Evolutionary conservation across 768 basidiomycete genomes (phyloP).

Genomic region (Panus rudis): DNA sequence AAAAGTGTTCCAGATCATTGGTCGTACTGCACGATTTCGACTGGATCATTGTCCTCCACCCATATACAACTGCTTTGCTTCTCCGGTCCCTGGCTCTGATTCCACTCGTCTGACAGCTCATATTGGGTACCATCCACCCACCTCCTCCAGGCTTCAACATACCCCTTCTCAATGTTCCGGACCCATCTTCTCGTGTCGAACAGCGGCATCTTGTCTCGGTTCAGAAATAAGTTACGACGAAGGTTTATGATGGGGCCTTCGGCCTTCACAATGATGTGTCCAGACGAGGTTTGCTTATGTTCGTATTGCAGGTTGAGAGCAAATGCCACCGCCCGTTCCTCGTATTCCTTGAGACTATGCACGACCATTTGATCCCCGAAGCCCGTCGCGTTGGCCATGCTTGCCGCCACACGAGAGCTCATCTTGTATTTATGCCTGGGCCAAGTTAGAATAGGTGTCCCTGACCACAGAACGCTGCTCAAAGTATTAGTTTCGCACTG

Average conservation of each 20-base stretch:
- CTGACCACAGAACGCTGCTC: constrained; percentile 42
- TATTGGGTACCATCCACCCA: constrained; percentile 38
- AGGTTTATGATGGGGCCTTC: constrained; percentile 33
- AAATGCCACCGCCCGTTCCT: constrained; percentile 36
- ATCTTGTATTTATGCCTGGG: constrained; percentile 41
- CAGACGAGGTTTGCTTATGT: constrained; percentile 9
- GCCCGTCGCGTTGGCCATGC: constrained; percentile 41
- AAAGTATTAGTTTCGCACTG: constrained; percentile 1
- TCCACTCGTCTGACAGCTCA: constrained; percentile 30
- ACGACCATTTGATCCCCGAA: constrained; percentile 43
- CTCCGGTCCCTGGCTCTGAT: constrained; percentile 26
- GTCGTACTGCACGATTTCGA: constrained; percentile 13
- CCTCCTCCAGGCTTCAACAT: constrained; percentile 36
- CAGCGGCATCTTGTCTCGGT: constrained; percentile 35
- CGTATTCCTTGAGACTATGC: constrained; percentile 35
- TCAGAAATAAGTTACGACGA: constrained; percentile 34
- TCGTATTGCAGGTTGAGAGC: constrained; percentile 25
- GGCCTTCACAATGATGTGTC: constrained; percentile 15
- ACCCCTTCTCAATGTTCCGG: constrained; percentile 39
- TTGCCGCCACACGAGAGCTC: constrained; percentile 44
- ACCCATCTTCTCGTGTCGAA: constrained; percentile 46
- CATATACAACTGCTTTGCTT: constrained; percentile 23
- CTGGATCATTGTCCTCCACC: constrained; percentile 21
- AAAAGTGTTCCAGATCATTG: constrained; percentile 4
- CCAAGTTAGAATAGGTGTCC: constrained; percentile 44